phyloP scores from a whole-genome alignment of 2,329 filamentous ascomycete genomes.

The Neospermospora avenae region DNA sequence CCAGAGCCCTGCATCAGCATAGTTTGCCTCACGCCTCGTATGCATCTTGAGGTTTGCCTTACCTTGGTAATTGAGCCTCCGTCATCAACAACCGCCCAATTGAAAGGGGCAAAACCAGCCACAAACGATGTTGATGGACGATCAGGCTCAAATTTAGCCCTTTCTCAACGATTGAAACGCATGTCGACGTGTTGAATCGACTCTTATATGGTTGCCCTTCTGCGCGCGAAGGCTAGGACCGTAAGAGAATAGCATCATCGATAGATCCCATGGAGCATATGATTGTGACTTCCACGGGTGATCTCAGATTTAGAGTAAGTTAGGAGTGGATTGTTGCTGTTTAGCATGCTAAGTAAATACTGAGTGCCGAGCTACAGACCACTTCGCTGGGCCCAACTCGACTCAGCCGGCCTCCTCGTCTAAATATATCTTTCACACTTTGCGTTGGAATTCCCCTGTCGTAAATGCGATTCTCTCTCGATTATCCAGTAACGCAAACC shows the following conservation, averaged over 20 bases:
- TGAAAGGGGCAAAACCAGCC: background rate
- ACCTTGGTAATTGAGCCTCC: background rate
- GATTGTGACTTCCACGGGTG: background rate
- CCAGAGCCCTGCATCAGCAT: background rate
- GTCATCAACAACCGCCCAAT: background rate
- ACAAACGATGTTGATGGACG: background rate
- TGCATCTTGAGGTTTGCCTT: conserved; percentile 1
- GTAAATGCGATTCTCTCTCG: background rate
- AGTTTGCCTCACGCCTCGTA: background rate
- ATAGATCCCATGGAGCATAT: too few relatives aligned
- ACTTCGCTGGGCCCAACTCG: too few relatives aligned
- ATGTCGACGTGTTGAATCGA: background rate
- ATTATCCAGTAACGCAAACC: background rate
- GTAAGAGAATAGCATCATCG: background rate
- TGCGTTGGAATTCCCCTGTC: background rate
- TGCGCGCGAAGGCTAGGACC: background rate
- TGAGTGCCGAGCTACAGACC: too few relatives aligned
- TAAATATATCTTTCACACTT: too few relatives aligned
- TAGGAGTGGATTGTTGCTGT: too few relatives aligned
- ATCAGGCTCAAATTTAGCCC: background rate
- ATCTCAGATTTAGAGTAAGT: background rate
- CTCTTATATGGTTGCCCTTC: background rate
- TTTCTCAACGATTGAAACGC: background rate
- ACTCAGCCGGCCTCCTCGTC: too few relatives aligned
- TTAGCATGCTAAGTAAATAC: too few relatives aligned